phyloP scores from a whole-genome alignment of 257 asterid species.

The Solanum okadae region DNA sequence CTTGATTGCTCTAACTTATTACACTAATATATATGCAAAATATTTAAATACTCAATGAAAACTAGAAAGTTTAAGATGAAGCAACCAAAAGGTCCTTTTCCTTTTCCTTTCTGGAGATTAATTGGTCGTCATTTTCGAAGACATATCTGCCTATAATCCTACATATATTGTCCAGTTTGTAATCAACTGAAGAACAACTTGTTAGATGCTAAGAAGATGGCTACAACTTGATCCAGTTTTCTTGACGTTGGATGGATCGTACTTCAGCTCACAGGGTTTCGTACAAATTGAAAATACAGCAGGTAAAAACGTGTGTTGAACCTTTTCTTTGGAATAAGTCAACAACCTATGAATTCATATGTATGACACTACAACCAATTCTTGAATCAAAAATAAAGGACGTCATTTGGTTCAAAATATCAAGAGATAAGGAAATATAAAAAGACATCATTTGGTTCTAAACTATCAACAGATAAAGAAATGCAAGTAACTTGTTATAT shows the following conservation, averaged over 20 bases:
- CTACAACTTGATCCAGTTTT: background rate
- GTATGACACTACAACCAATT: background rate
- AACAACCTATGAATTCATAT: background rate
- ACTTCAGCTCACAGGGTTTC: background rate
- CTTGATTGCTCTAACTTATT: background rate
- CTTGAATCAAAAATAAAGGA: background rate
- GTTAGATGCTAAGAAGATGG: background rate
- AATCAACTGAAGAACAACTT: background rate
- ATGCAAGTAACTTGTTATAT: background rate
- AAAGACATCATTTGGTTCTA: background rate
- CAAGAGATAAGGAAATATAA: background rate
- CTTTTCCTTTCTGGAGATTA: background rate
- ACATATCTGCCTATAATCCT: background rate
- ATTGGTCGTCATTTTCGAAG: background rate
- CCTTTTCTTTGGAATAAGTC: background rate
- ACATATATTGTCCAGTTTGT: background rate
- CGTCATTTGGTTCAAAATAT: background rate
- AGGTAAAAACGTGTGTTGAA: background rate
- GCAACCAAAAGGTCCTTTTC: background rate
- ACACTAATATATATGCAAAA: background rate
- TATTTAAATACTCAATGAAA: background rate
- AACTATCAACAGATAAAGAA: background rate
- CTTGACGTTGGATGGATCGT: background rate
- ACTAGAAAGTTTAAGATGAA: background rate
- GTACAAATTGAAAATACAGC: background rate